A percentile compares a stretch with the other conserved stretches of the same genome.
Conservation (phyloP, 192 early-diverging fungal genomes). For the Kappamyces sp. region DNA sequence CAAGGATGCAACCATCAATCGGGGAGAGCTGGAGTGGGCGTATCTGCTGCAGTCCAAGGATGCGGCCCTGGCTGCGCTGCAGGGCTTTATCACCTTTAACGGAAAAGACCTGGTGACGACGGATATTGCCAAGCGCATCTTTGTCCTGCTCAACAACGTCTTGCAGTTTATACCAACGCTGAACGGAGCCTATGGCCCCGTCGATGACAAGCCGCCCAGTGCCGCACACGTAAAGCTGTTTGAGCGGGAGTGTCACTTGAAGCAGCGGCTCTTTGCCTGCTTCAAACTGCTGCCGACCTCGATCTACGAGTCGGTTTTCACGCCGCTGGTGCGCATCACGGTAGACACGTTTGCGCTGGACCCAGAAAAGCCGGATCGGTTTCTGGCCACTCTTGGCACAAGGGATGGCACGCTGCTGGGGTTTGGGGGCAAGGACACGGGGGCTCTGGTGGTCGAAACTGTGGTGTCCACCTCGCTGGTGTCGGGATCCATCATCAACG, state of each 20-base stretch:
- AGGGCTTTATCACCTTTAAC: conserved; percentile 68
- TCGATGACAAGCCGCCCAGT: conserved; percentile 23
- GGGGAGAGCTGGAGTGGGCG: conserved; percentile 61
- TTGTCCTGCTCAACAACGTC: conserved; percentile 68
- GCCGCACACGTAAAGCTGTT: conserved; percentile 25
- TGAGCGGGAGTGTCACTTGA: conserved; percentile 55
- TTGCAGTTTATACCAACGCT: conserved; percentile 54
- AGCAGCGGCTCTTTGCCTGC: conserved; percentile 66
- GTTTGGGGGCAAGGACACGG: conserved; percentile 12
- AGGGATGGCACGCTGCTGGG: conserved; percentile 14
- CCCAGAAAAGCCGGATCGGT: conserved; percentile 32
- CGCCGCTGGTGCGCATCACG: conserved; percentile 26
- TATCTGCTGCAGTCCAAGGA: conserved; percentile 47
- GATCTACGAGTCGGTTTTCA: conserved; percentile 41
- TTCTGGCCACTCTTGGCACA: conserved; percentile 7
- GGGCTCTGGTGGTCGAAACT: conserved; percentile 15
- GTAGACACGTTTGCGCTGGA: conserved; percentile 45
- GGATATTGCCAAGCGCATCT: conserved; percentile 74
- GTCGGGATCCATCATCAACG: conserved; percentile 17
- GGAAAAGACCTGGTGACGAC: conserved; percentile 51
- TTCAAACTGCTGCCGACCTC: conserved; percentile 53
- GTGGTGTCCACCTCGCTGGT: conserved; percentile 29
- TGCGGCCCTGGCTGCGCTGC: conserved; percentile 63
- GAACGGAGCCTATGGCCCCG: conserved; percentile 41
- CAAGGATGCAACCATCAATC: conserved; percentile 55